These are phyloP conservation scores for Cylindrotheca closterium DNA, from an alignment of 108 stramenopile genomes.

Conservation along the genomic window DNA sequence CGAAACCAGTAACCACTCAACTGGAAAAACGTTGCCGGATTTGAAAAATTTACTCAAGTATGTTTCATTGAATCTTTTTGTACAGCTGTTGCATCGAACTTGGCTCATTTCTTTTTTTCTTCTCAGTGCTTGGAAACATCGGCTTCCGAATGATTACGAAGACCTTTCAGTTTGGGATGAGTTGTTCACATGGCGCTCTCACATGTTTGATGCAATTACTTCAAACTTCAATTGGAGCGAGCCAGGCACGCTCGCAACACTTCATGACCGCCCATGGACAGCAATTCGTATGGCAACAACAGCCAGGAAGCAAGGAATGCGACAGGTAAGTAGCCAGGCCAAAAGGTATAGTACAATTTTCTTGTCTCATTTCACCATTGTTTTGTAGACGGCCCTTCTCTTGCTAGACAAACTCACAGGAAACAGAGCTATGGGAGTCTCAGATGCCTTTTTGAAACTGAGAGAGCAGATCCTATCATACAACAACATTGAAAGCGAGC, in stretches of 20 bases:
- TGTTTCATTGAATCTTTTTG: slow-evolving; percentile 9
- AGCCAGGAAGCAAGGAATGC: slow-evolving; percentile 87
- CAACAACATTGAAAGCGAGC: slow-evolving; percentile 53
- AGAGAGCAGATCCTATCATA: slow-evolving; percentile 91
- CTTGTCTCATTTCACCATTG: neutral
- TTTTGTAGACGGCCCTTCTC: slow-evolving; percentile 42
- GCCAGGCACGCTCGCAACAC: slow-evolving; percentile 71
- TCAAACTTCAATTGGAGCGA: slow-evolving; percentile 83
- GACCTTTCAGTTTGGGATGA: slow-evolving; percentile 88
- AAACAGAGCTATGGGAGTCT: slow-evolving; percentile 76
- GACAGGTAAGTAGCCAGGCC: slow-evolving; percentile 39
- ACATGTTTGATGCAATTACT: slow-evolving; percentile 82
- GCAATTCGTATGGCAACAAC: slow-evolving; percentile 80
- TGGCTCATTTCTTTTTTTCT: neutral
- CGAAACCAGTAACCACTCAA: slow-evolving; percentile 77
- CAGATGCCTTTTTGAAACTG: slow-evolving; percentile 89
- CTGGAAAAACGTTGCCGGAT: slow-evolving; percentile 79
- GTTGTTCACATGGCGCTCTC: slow-evolving; percentile 83
- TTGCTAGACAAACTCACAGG: slow-evolving; percentile 62
- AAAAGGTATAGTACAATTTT: neutral
- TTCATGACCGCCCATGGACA: slow-evolving; percentile 94
- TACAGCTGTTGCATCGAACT: neutral
- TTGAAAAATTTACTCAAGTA: slow-evolving; percentile 82
- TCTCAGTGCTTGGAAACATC: slow-evolving; percentile 85
- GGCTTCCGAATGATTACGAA: slow-evolving; percentile 91